Evolutionary conservation across 2,329 filamentous ascomycete species (phyloP), one percentile per base, ranked within the genome.

Genomic region (Leptographium radiaticola): DNA sequence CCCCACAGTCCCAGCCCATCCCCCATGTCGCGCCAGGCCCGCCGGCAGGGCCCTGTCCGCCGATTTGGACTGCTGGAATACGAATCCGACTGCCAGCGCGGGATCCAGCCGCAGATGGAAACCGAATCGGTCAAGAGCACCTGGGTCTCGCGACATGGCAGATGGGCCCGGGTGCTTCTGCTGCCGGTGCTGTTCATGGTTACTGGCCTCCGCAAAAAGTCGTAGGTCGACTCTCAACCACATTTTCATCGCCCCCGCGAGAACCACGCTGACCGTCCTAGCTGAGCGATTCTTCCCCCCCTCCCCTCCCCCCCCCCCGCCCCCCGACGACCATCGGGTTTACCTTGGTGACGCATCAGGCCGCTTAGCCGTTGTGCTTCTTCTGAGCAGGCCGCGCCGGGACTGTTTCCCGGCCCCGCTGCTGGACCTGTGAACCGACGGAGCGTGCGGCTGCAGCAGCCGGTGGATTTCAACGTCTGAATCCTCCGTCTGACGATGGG

Each of bases 131-230:
- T 16, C 16, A 25, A n/a, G 39, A 42, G 25, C 25, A 49, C 47
- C 11, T 60, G 63, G 60, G 53, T 59, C 15, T 53, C 59, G 0
- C 56, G 58, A 36, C 57, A 64, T 30, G 62, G 65, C 5, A 61
- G 67, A 1, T 69, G 68, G 62, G 68, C 63, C n/a, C 59, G 70
- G 12, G 49, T 65, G 2, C 42, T 64, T 0, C 53, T 66, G 10
- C 31, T 72, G 4, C 45, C 67, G 13, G 49, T 67, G 8, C 58
- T 64, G 7, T 54, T 70, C 45, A 59, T 67, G 9, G 62, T 71
- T 5, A 71, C 64, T 20, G 43, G 43, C 25, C 43, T 45, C 15
- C 12, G 25, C 43, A 45, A 45, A 10, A 45, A 45, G n/a, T 36
- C 45, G 31, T 48, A 48, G 3, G 30, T 34, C n/a, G 16, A 16